A percentile compares a stretch with the other conserved stretches of the same genome.
Conservation (phyloP, 2,329 filamentous ascomycete genomes). For the Ophidiomyces ophidiicola region DNA sequence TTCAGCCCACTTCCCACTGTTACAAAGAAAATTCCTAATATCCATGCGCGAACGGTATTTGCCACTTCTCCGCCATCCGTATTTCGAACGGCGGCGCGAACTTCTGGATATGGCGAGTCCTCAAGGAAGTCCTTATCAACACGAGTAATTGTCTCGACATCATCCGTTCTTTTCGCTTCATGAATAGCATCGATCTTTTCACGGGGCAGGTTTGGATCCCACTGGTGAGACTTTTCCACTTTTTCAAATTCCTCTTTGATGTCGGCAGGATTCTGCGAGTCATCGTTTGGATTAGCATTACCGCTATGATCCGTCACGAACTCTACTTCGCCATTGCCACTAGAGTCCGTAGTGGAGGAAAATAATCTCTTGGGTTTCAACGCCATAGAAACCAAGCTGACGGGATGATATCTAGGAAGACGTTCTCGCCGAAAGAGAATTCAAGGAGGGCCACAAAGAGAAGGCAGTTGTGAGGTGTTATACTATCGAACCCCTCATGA, state of each 20-base stretch:
- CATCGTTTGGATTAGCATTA: not conserved
- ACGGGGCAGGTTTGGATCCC: constrained; percentile 49
- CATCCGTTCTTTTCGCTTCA: constrained; percentile 41
- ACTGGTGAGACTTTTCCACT: constrained; percentile 16
- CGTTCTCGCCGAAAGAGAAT: too few relatives aligned
- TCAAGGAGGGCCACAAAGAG: too few relatives aligned
- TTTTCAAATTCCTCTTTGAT: constrained; percentile 6
- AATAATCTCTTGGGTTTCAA: too few relatives aligned
- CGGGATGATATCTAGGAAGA: too few relatives aligned
- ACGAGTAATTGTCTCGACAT: constrained; percentile 47
- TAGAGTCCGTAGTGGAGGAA: too few relatives aligned
- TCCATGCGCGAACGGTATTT: constrained; percentile 51
- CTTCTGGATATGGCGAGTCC: constrained; percentile 53
- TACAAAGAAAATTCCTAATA: constrained; percentile 45
- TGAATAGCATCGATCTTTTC: constrained; percentile 49
- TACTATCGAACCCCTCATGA: too few relatives aligned
- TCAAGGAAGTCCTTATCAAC: constrained; percentile 48
- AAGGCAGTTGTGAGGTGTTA: too few relatives aligned
- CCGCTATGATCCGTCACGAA: not conserved
- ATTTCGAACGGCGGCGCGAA: constrained; percentile 49
- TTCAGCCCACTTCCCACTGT: constrained; percentile 47
- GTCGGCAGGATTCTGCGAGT: not conserved
- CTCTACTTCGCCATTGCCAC: not conserved
- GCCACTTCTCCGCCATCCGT: constrained; percentile 46
- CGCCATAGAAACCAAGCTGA: too few relatives aligned